These are phyloP conservation scores for Salvia rosmarinus DNA, from an alignment of 257 asterid species.

Conservation along the genomic window DNA sequence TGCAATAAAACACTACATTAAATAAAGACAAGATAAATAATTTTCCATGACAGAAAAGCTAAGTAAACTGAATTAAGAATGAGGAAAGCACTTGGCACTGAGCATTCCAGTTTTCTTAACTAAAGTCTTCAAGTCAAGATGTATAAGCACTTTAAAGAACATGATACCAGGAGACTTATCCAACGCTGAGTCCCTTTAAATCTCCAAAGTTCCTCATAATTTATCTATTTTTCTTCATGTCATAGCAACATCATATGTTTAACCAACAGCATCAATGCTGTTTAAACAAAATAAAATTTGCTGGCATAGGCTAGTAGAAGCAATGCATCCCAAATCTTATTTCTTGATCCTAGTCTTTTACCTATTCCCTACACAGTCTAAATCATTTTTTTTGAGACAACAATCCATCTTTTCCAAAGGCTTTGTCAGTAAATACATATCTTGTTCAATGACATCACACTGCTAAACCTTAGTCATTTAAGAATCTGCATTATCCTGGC, in stretches of 20 bases:
- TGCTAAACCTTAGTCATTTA: neutral
- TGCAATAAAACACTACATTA: neutral
- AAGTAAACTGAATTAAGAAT: neutral
- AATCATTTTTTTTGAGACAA: neutral
- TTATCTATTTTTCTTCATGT: slow-evolving; percentile 16
- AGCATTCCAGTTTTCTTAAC: slow-evolving; percentile 3
- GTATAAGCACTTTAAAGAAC: slow-evolving; percentile 24
- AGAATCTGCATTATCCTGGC: neutral
- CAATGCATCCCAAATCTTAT: neutral
- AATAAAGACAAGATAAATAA: neutral
- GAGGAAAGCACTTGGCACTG: neutral
- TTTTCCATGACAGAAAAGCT: slow-evolving; percentile 11
- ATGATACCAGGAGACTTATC: neutral
- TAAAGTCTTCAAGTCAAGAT: slow-evolving; percentile 22
- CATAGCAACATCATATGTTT: slow-evolving; percentile 24
- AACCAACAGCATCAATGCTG: neutral
- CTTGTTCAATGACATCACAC: slow-evolving; percentile 9
- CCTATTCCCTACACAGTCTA: neutral
- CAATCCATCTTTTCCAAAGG: slow-evolving; percentile 9
- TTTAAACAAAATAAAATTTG: slow-evolving; percentile 5
- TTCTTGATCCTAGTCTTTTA: slow-evolving; percentile 15
- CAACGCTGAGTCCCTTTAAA: slow-evolving; percentile 8
- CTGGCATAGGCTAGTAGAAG: neutral
- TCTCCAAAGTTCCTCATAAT: neutral
- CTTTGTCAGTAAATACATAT: slow-evolving; percentile 7